phyloP scores from a whole-genome alignment of 768 basidiomycete species.

The Tremella mesenterica region DNA sequence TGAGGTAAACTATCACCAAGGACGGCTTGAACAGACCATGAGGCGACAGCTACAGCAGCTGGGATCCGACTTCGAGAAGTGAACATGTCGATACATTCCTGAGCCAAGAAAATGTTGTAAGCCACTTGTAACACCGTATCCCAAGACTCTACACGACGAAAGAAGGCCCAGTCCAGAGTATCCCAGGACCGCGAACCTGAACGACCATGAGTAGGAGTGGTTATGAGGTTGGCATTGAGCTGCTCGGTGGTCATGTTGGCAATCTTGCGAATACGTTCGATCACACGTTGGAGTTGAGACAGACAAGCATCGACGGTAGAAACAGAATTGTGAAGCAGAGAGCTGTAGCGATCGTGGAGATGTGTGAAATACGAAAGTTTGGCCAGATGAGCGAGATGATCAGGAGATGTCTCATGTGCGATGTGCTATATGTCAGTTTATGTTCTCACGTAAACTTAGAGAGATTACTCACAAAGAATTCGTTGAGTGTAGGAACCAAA shows the following conservation, averaged over 20 bases:
- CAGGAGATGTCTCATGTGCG: too few species aligned
- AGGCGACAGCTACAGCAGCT: slow-evolving; percentile 9
- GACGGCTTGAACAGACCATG: slow-evolving; percentile 8
- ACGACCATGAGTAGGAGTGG: neutral
- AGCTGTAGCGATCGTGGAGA: neutral
- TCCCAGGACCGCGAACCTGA: slow-evolving; percentile 7
- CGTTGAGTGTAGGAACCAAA: slow-evolving; percentile 2
- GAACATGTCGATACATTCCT: slow-evolving; percentile 19
- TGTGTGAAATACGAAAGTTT: neutral
- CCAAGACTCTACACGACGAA: slow-evolving; percentile 8
- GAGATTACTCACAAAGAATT: slow-evolving; percentile 14
- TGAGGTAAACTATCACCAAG: slow-evolving; percentile 8
- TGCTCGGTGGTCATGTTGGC: neutral
- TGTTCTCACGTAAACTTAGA: too few species aligned
- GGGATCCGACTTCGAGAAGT: neutral
- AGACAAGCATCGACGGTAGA: neutral
- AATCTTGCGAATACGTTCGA: neutral
- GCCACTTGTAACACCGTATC: slow-evolving; percentile 12
- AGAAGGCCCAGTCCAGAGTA: slow-evolving; percentile 10
- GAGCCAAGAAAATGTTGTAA: slow-evolving; percentile 16
- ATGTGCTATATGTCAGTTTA: too few species aligned
- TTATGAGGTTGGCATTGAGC: slow-evolving; percentile 1
- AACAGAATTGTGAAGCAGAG: neutral
- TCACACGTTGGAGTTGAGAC: neutral
- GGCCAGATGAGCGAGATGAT: neutral